Conservation (phyloP, 257 asterid species). For the Fraxinus quadrangulata region DNA sequence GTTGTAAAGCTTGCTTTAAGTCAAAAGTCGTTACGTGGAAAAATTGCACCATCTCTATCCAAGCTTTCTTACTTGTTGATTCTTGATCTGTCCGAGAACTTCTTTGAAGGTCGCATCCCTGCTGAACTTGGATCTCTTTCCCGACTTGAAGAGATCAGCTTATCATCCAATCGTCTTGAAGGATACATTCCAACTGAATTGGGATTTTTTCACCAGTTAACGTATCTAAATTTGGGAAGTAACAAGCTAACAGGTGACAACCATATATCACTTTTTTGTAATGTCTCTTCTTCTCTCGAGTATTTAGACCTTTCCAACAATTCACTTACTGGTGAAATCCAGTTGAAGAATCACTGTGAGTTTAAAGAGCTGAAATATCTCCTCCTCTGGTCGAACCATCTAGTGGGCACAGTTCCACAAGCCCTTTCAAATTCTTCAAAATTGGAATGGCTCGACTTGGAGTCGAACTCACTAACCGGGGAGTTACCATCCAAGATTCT, state of each 20-base stretch:
- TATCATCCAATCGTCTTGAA: conserved; percentile 59
- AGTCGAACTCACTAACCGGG: conserved; percentile 55
- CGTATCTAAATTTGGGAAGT: conserved; percentile 70
- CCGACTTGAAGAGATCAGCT: conserved; percentile 60
- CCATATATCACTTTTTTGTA: conserved; percentile 58
- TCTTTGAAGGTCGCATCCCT: conserved; percentile 56
- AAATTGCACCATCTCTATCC: conserved; percentile 58
- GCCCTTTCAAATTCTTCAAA: conserved; percentile 61
- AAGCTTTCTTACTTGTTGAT: conserved; percentile 45
- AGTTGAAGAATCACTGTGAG: conserved; percentile 44
- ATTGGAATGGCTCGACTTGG: conserved; percentile 80
- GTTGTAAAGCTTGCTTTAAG: conserved; percentile 66
- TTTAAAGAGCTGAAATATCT: conserved; percentile 56
- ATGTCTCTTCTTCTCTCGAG: conserved; percentile 48
- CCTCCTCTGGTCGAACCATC: conserved; percentile 77
- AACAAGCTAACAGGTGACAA: conserved; percentile 61
- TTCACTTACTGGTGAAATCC: conserved; percentile 62
- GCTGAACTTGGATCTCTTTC: conserved; percentile 51
- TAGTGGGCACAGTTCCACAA: conserved; percentile 57
- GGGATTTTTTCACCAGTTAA: conserved; percentile 46
- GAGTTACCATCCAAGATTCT: conserved; percentile 59
- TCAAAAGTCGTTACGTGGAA: conserved; percentile 56
- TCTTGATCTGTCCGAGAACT: conserved; percentile 77
- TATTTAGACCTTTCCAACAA: conserved; percentile 84
- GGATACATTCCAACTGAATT: conserved; percentile 58